phyloP scores from a whole-genome alignment of 805 yeast species.

The Peterozyma xylosa region DNA sequence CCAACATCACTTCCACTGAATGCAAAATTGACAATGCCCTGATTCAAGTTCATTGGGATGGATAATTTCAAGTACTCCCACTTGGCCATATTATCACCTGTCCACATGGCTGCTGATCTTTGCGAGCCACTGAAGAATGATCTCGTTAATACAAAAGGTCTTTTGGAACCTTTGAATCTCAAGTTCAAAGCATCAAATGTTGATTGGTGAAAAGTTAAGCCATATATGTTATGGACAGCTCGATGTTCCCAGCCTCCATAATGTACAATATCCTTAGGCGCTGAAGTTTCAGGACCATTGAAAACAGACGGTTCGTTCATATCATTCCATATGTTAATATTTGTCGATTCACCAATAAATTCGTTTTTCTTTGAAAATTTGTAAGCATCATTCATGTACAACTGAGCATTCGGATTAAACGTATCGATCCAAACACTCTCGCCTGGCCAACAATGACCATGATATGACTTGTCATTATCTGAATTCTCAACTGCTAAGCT shows the following conservation, averaged over 20 bases:
- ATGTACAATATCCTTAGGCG: slow-evolving; percentile 77
- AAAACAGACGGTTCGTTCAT: slow-evolving; percentile 98
- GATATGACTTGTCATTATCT: slow-evolving; percentile 39
- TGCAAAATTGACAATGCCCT: slow-evolving; percentile 80
- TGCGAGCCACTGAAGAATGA: slow-evolving; percentile 90
- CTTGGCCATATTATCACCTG: slow-evolving; percentile 90
- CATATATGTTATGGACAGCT: slow-evolving; percentile 82
- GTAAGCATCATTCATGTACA: slow-evolving; percentile 44
- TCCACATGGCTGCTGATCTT: slow-evolving; percentile 90
- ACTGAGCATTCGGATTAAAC: slow-evolving; percentile 52
- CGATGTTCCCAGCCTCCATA: slow-evolving; percentile 83
- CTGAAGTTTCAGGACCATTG: slow-evolving; percentile 88
- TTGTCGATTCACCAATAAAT: slow-evolving; percentile 44
- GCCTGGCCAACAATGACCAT: slow-evolving; percentile 98
- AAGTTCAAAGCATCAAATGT: slow-evolving; percentile 60
- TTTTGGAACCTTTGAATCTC: slow-evolving; percentile 38
- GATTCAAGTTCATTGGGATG: slow-evolving; percentile 80
- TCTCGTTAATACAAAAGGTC: slow-evolving; percentile 87
- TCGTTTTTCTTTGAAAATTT: slow-evolving; percentile 40
- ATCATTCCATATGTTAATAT: slow-evolving; percentile 90
- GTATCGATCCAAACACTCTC: slow-evolving; percentile 92
- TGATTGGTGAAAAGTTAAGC: slow-evolving; percentile 71
- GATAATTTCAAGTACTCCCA: slow-evolving; percentile 84
- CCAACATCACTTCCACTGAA: slow-evolving; percentile 96
- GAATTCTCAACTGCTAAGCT: slow-evolving; percentile 38